These are phyloP conservation scores for Dipteronia sinensis DNA, from an alignment of 345 rosid species.

Conservation along the genomic window DNA sequence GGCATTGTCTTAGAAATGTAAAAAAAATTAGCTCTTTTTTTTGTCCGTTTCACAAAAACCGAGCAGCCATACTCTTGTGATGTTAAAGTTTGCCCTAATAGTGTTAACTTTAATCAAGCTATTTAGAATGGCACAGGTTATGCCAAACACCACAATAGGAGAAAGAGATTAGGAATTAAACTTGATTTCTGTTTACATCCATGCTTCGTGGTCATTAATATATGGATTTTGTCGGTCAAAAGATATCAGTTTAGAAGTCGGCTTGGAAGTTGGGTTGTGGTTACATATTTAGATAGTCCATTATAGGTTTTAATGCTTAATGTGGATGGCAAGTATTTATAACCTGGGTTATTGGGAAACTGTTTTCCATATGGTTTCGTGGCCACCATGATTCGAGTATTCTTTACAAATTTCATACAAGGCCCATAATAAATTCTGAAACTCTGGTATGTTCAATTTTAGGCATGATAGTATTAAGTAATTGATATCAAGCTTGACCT, in stretches of 20 bases:
- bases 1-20: neutral
- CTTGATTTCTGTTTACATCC: neutral
- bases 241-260: neutral
- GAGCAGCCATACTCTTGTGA: neutral
- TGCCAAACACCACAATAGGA: neutral
- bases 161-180: neutral
- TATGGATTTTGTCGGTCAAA: neutral
- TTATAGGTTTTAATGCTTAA: neutral
- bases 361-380: neutral
- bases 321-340: neutral
- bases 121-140: neutral
- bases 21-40: neutral
- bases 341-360: neutral
- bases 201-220: neutral
- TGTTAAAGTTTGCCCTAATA: neutral
- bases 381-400: neutral
- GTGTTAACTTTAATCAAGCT: neutral
- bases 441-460: neutral
- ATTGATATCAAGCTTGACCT: neutral
- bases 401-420: neutral
- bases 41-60: neutral
- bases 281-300: neutral
- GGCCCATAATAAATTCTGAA: neutral
- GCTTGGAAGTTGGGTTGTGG: neutral
- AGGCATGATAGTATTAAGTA: neutral